Evolutionary conservation across 2,329 filamentous ascomycete genomes (phyloP).

Genomic region (Diplodia scrobiculata): DNA sequence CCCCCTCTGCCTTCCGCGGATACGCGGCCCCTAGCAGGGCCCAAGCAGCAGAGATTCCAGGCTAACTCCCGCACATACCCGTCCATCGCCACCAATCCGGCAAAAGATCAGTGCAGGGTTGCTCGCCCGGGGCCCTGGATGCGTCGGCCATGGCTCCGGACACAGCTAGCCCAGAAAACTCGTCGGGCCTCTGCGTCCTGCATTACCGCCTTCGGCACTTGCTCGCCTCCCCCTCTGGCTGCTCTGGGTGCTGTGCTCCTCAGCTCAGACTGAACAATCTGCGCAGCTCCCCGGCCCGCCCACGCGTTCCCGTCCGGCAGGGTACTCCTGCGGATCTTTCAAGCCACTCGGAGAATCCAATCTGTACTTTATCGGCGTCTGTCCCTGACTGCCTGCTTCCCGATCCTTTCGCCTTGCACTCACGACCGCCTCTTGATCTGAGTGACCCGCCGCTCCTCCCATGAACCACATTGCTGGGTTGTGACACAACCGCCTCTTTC

Average conservation of each 20-base stretch:
- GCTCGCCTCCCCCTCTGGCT: not conserved
- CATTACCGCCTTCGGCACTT: constrained; percentile 22
- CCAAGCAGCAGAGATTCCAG: not conserved
- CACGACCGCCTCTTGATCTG: constrained; percentile 9
- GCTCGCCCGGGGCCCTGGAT: not conserved
- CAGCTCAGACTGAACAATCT: constrained; percentile 4
- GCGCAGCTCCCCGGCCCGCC: constrained; percentile 1
- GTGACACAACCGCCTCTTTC: not conserved
- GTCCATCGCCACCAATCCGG: not conserved
- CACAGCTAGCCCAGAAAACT: constrained; percentile 3
- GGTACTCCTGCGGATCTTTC: not conserved
- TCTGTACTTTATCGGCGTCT: constrained; percentile 18
- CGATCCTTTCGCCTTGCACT: not conserved
- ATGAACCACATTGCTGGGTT: constrained; percentile 3
- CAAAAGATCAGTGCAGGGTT: constrained; percentile 3
- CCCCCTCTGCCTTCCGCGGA: not conserved
- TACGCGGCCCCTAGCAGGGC: not conserved
- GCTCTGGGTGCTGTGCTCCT: not conserved
- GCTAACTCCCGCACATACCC: not conserved
- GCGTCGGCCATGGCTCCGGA: not conserved
- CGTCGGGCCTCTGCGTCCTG: constrained; percentile 23
- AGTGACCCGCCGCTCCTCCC: not conserved
- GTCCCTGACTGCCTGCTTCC: not conserved
- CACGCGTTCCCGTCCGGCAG: not conserved
- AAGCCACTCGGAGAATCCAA: not conserved